phyloP scores from a whole-genome alignment of 352 stramenopile genomes.

The Phytophthora colocasiae region DNA sequence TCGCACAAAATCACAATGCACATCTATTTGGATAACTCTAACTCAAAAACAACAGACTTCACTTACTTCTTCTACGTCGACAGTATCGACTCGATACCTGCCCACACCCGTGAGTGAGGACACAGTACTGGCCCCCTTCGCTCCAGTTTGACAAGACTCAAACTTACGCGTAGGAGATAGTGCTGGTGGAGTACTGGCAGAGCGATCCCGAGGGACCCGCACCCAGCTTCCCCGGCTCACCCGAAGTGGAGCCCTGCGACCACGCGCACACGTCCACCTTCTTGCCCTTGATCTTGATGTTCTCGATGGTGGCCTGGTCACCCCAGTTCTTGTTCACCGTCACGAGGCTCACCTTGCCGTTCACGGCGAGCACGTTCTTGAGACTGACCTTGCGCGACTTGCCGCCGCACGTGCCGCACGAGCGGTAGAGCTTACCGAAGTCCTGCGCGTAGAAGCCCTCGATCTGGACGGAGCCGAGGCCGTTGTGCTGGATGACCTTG shows the following conservation, averaged over 20 bases:
- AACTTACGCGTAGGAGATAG: conserved; percentile 21
- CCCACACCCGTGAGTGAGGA: no score
- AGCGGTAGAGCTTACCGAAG: conserved; percentile 26
- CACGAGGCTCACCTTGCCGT: conserved; percentile 5
- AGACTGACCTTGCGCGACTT: conserved; percentile 17
- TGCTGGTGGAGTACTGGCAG: conserved; percentile 36
- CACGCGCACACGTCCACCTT: no score
- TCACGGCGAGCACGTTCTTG: conserved; percentile 20
- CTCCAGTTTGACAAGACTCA: background rate
- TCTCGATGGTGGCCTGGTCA: background rate
- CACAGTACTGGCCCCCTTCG: no score
- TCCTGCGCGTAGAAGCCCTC: conserved; percentile 27
- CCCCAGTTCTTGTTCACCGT: no score
- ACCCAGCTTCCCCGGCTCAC: conserved; percentile 15
- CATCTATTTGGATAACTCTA: background rate
- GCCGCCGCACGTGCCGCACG: conserved; percentile 12
- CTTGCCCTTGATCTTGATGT: no score
- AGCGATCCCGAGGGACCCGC: conserved; percentile 29
- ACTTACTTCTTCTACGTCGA: background rate
- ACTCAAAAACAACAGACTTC: background rate
- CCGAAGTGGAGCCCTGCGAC: background rate
- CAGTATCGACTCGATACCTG: no score
- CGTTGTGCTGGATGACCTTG: conserved; percentile 24
- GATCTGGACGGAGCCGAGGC: conserved; percentile 12
- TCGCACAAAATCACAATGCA: conserved; percentile 2